Base-by-base conservation (phyloP, 1,139 yeast genomes). In the Sugiyamaella xylanicola region DNA sequence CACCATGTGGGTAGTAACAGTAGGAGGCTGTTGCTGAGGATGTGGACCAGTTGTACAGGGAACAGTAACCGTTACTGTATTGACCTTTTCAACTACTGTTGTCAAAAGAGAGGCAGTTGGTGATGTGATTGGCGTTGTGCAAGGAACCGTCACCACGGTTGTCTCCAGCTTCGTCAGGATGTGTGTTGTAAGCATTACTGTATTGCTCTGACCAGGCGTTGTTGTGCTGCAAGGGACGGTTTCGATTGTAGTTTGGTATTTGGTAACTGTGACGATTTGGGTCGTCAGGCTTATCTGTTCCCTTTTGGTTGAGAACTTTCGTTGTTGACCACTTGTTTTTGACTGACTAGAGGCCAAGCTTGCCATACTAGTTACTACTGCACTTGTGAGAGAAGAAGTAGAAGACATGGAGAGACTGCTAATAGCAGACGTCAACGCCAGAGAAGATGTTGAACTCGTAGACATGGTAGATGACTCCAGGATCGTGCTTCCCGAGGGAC, bases 171-270 rank as follows among this genome's bases (percentile, higher is more conserved):
- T 32, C 4, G 37, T 32, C 4, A 32, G 13, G 13, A 32, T 13
- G 8, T 32, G 37, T 20, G 45, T 41, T 20, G 45, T 11, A 3
- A 19, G 7, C 15, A 13, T 40, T 4, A 11, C 8, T 20, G 27
- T 21, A 13, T 15, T 21, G 4, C 11, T 8, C 27, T 9, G 20
- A 7, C 25, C 27, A 13, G 45, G 45, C 19, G 29, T 19, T 16
- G 37, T 15, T 32, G 45, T 21, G 25, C 29, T 41, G 16, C 45
- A 41, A 20, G 45, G 45, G 16, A 41, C 17, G 5, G 45, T 41
- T 7, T 20, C 29, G 15, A 41, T 29, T 2, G 21, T 22, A 3
- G 45, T 41, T 19, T 41, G 29, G 16, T 11, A 25, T 9, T 21
- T 41, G 19, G 45, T 41, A 21, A 41, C 13, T 20, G 45, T 41